These are phyloP conservation scores for Gossypioides kirkii DNA, from an alignment of 345 rosid species.

Conservation along the genomic window DNA sequence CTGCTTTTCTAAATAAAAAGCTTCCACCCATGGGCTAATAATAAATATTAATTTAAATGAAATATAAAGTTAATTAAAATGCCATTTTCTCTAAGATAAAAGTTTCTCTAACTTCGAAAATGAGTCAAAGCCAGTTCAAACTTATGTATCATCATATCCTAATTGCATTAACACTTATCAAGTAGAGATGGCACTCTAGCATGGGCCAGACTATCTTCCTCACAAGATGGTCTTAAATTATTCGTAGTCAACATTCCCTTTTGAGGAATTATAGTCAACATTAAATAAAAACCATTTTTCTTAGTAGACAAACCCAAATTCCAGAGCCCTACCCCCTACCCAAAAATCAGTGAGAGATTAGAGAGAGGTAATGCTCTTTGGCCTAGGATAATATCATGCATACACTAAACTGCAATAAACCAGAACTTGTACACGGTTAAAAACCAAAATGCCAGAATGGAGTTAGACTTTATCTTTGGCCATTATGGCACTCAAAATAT, in stretches of 20 bases:
- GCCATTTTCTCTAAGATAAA: neutral
- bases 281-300: neutral
- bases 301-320: neutral
- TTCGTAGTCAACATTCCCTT: neutral
- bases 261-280: neutral
- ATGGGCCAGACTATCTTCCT: neutral
- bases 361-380: neutral
- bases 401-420: neutral
- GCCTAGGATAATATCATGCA: neutral
- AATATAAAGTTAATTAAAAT: neutral
- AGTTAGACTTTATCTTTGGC: conserved; percentile 2
- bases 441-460: neutral
- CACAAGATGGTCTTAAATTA: neutral
- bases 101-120: neutral
- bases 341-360: neutral
- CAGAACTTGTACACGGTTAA: neutral
- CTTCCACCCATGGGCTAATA: neutral
- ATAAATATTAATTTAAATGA: neutral
- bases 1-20: neutral
- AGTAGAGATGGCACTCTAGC: neutral
- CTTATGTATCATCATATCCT: neutral
- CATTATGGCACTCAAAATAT: neutral
- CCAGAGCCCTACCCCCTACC: neutral
- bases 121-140: neutral
- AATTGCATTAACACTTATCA: conserved; percentile 7